Conservation (phyloP, 1,139 yeast genomes). For the Saccharomyces hybrid region DNA sequence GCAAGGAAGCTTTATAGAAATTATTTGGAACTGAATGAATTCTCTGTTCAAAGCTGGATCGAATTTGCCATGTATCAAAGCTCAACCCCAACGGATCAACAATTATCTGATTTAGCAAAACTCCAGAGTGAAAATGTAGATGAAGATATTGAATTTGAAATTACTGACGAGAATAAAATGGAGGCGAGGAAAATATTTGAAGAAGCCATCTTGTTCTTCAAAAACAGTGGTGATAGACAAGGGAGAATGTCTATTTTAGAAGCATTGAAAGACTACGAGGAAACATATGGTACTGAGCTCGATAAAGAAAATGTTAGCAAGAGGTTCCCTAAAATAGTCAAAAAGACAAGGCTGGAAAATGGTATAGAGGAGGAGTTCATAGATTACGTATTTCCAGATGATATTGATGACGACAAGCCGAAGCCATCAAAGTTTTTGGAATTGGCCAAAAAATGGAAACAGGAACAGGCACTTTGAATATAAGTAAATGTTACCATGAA, state of each 20-base stretch:
- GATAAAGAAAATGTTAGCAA: slow-evolving; percentile 35
- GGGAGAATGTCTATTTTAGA: slow-evolving; percentile 51
- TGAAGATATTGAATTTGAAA: slow-evolving; percentile 22
- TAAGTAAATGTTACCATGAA: not conserved
- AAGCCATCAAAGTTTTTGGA: slow-evolving; percentile 46
- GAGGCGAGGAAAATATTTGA: slow-evolving; percentile 52
- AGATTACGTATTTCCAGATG: slow-evolving; percentile 66
- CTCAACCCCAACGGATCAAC: slow-evolving; percentile 51
- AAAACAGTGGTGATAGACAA: slow-evolving; percentile 34
- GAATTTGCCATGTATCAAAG: slow-evolving; percentile 67
- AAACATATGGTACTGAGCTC: slow-evolving; percentile 47
- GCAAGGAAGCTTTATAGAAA: slow-evolving; percentile 50
- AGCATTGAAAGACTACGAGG: slow-evolving; percentile 62
- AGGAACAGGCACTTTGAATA: slow-evolving; percentile 9
- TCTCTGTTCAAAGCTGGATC: slow-evolving; percentile 50
- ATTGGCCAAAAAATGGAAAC: slow-evolving; percentile 57
- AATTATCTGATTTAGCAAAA: slow-evolving; percentile 35
- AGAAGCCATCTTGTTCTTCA: slow-evolving; percentile 44
- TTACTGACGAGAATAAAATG: too few relatives aligned
- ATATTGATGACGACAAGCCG: slow-evolving; percentile 24
- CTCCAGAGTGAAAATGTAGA: slow-evolving; percentile 34
- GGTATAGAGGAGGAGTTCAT: slow-evolving; percentile 49
- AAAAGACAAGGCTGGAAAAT: slow-evolving; percentile 40
- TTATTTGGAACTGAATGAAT: slow-evolving; percentile 34
- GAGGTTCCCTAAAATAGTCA: slow-evolving; percentile 50